Percentiles rank a stretch among this genome's conserved stretches.
Conservation (phyloP, 305 asterid species). For the Rubia balearica region DNA sequence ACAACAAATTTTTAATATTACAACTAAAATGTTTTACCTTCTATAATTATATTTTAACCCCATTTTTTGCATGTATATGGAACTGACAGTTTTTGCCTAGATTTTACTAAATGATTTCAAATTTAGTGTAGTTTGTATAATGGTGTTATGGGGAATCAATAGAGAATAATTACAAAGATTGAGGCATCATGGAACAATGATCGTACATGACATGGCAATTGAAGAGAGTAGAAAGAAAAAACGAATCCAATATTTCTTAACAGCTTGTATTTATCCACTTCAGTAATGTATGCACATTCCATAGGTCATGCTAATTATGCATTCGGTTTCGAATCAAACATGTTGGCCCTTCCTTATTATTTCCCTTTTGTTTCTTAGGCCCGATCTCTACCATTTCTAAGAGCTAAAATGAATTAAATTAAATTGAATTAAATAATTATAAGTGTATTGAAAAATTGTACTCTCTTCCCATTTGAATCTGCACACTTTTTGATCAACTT, state of each 20-base stretch:
- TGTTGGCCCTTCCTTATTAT: background rate
- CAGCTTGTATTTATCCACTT: background rate
- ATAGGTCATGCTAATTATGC: background rate
- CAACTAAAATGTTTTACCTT: too few species aligned
- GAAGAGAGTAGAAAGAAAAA: background rate
- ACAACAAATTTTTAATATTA: too few species aligned
- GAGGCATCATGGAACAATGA: conserved; percentile 11
- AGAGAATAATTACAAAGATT: conserved; percentile 9
- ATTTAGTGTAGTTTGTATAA: background rate
- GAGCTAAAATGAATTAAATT: too few species aligned
- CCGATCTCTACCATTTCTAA: too few species aligned
- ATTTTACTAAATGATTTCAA: too few species aligned
- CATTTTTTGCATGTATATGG: too few species aligned
- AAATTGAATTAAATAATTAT: too few species aligned
- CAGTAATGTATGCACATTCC: background rate
- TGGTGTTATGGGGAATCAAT: background rate
- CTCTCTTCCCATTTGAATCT: too few species aligned
- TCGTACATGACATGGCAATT: background rate
- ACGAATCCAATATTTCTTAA: background rate
- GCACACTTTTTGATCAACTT: too few species aligned
- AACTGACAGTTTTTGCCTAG: too few species aligned
- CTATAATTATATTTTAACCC: too few species aligned
- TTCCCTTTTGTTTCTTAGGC: background rate
- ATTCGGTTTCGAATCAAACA: background rate
- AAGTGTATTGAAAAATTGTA: too few species aligned